Base-by-base conservation (phyloP, 2,329 filamentous ascomycete species). In the Triangularia verruculosa region DNA sequence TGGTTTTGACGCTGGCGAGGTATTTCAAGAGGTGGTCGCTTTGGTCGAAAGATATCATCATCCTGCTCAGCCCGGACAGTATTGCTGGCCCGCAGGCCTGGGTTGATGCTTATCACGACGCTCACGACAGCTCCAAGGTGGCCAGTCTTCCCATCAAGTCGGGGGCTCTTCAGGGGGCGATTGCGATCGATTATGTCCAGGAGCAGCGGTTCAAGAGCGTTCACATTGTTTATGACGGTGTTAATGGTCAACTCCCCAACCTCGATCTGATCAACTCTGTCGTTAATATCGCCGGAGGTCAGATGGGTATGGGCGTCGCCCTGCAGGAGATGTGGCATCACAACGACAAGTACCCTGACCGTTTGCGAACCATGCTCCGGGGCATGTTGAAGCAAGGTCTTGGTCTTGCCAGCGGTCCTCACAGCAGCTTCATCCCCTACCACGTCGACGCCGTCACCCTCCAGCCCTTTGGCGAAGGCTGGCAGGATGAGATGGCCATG, bases 1-100 rank as follows among this genome's bases (percentile, higher is more conserved):
- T 99, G 30, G 89, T 93, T 1, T 79, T 99, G 71, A 93, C 94
- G 0, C 78, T 99, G 69, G 91, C 92, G 27, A 87, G 95, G 69
- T 99, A 99, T 78, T 98, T 99, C 79, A 97, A 96, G 77, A 87
- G 91, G 70, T 99, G 95, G 95, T 97, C 93, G 60, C 83, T 99
- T 27, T 99, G 95, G 95, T 97, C 93, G 64, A 99, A 99, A 77
- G 95, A 99, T 75, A 97, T 99, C 69, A 94, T 99, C 64, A 87
- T 99, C 70, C 78, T 99, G 5, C 84, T 99, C 55, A 89, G 95
- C 0, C 89, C 91, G 0, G 95, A 99, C 77, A 96, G 92, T 75
- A 90, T 89, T 64, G 90, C 91, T 11, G 95, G 94, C 0, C 92
- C 93, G 0, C 93, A 98, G 74, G 95, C 95, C 24, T 99, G 95